Evolutionary conservation across 2,329 filamentous ascomycete species (phyloP), one percentile per base, ranked within the genome.

Genomic region (Setomelanomma holmii): DNA sequence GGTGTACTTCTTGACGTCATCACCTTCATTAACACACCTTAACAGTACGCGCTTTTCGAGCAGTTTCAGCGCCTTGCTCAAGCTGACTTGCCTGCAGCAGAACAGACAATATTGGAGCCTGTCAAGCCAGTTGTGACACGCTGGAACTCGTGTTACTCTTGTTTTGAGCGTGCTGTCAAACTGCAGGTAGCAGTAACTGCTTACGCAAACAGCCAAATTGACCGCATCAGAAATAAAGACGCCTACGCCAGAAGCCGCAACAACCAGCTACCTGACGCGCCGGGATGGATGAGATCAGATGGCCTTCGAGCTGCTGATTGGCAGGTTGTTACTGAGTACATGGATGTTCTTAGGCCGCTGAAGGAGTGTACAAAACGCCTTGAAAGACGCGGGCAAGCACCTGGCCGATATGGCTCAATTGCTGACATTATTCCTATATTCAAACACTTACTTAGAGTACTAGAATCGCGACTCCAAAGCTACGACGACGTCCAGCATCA

Each of bases 61-160:
- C 6, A 30, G 24, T 30, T 30, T 30, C 24, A 30, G 24, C 24
- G 24, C 12, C 6, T 30, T 30, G 24, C 24, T 12, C 12, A 30
- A 6, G 6, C 7, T 30, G 12, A 30, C 24, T 12, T 30, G 24
- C 24, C 24, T 30, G 24, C 24, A 12, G 24, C 6, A 12, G 24
- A 30, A 12, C 24, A 30, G 7, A 30, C 6, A 30, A 30, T 30
- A 30, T 12, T 30, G 7, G 24, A 30, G 24, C 24, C 24, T 30
- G 27, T 38, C 14, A 41, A 46, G 42, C 43, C 42, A 8, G 43
- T 52, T 23, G 22, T 35, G 21, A 41, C 24, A 12, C 24, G 24
- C 45, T 48, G 11, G 45, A 48, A 30, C 24, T 30, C 12, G 12
- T 30, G 12, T 30, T 30, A 30, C 24, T 30, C 12, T 7, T 30